These are phyloP conservation scores for Cercospora nicotianae DNA, from an alignment of 2,329 filamentous ascomycete genomes.

Conservation along the genomic window DNA sequence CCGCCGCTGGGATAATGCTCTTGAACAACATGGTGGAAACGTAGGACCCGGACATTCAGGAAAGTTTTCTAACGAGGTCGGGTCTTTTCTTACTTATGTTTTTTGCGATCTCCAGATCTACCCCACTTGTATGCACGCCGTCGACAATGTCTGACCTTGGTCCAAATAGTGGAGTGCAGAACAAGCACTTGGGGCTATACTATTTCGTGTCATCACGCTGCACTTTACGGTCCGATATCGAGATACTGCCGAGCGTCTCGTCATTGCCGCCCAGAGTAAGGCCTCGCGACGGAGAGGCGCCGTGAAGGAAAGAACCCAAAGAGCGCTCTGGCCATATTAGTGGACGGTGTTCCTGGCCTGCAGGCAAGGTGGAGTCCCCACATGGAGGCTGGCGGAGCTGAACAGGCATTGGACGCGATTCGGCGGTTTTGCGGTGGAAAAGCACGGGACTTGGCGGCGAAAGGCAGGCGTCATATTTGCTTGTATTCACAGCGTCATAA, in stretches of 20 bases:
- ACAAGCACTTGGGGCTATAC: constrained; percentile 6
- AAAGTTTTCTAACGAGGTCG: not conserved
- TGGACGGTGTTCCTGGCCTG: not conserved
- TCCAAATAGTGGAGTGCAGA: constrained; percentile 5
- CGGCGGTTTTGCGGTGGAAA: constrained; percentile 12
- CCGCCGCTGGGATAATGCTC: constrained; percentile 43
- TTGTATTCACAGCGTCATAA: not conserved
- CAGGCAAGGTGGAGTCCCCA: constrained; percentile 16
- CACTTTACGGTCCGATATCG: constrained; percentile 14
- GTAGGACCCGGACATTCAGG: not conserved
- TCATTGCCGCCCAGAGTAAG: constrained; percentile 4
- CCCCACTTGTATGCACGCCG: constrained; percentile 12
- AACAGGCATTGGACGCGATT: not conserved
- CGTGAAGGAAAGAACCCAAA: not conserved
- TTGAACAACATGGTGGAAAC: constrained; percentile 11
- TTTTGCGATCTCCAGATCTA: constrained; percentile 13
- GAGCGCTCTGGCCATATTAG: constrained; percentile 2
- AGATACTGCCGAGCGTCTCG: not conserved
- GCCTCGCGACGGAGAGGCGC: not conserved
- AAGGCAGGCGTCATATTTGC: not conserved
- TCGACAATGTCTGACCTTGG: constrained; percentile 15
- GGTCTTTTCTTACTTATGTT: constrained; percentile 4
- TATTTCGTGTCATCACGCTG: constrained; percentile 11
- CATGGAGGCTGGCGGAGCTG: constrained; percentile 8
- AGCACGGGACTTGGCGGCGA: not conserved